These are phyloP conservation scores for Arthroderma sp. DNA, from an alignment of 2,329 filamentous ascomycete species.

Conservation along the genomic window DNA sequence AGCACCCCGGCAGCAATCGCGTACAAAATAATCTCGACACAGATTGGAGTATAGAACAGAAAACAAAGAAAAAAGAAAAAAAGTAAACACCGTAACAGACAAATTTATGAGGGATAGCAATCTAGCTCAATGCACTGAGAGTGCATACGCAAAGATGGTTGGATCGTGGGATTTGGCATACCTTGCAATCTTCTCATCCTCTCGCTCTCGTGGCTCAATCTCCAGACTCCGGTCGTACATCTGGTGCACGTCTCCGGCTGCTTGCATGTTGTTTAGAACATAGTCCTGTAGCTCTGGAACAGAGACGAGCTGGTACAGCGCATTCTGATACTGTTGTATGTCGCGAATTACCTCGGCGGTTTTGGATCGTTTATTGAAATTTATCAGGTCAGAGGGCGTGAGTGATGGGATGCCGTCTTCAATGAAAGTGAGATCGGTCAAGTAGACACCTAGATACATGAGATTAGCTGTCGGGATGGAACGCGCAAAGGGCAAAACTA, in stretches of 20 bases:
- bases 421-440: conserved; percentile 96
- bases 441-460: conserved; percentile 61
- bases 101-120: conserved; percentile 5
- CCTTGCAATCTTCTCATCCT: conserved; percentile 99
- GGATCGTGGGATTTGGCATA: conserved; percentile 26
- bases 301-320: conserved; percentile 81
- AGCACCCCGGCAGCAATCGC: neutral
- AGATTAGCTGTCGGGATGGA: conserved; percentile 7
- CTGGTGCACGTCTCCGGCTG: conserved; percentile 89
- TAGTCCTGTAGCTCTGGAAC: conserved; percentile 92
- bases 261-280: conserved; percentile 91
- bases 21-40: neutral
- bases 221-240: conserved; percentile 97
- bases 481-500: neutral
- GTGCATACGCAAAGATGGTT: conserved; percentile 10
- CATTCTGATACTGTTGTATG: conserved; percentile 97
- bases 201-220: conserved; percentile 86
- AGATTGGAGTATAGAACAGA: conserved; percentile 3
- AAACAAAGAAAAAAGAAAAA: conserved; percentile 8
- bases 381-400: conserved; percentile 93
- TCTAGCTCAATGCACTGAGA: conserved; percentile 7
- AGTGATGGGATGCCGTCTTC: conserved; percentile 95
- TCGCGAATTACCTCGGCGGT: conserved; percentile 96
- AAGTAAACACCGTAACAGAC: conserved; percentile 4
- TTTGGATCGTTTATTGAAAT: conserved; percentile 96